Base-by-base conservation (phyloP, 2,329 filamentous ascomycete species). In the Fusarium xylarioides region DNA sequence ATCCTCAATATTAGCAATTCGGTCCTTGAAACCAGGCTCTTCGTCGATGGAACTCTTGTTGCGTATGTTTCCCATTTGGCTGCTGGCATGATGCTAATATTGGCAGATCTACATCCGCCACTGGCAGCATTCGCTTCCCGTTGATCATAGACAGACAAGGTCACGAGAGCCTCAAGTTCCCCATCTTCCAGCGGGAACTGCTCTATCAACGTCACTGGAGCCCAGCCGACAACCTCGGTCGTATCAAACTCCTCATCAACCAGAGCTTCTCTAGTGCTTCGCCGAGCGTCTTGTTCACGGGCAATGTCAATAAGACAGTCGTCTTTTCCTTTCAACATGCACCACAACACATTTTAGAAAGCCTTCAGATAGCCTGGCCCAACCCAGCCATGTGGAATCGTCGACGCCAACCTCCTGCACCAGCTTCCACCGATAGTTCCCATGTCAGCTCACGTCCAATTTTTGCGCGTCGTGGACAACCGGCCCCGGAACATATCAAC, bases 251-350 rank as follows among this genome's bases (percentile, higher is more conserved):
- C 32, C 81, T 95, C 60, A 88, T 97, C 65, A 91, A 92, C 53
- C 93, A 95, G 78, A 91, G 93, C 0, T 90, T 94, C 65, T 85
- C 87, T 15, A 84, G 90, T 42, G 85, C 88, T 66, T 88, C 84
- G 5, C 63, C 82, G 2, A 82, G 83, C 5, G 26, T 47, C 5
- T 81, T 84, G 46, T 88, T 89, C 0, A 89, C 93, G 72, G 90
- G 93, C 75, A 85, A 90, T 44, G 84, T 93, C 70, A 92, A 91
- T 78, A 93, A 95, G 76, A 82, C 94, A 49, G 88, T 95, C 30
- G 88, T 89, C 19, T 96, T 97, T 81, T 91, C 94, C 2, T 97
- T 97, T 76, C 93, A 96, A 78, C 93, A 96, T 84, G 94, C 93
- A 38, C 94, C 94, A 2, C 82, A 93, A 61, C 94, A 92, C 46